Evolutionary conservation across 345 rosid species (phyloP).

Genomic region (Salix caprea): DNA sequence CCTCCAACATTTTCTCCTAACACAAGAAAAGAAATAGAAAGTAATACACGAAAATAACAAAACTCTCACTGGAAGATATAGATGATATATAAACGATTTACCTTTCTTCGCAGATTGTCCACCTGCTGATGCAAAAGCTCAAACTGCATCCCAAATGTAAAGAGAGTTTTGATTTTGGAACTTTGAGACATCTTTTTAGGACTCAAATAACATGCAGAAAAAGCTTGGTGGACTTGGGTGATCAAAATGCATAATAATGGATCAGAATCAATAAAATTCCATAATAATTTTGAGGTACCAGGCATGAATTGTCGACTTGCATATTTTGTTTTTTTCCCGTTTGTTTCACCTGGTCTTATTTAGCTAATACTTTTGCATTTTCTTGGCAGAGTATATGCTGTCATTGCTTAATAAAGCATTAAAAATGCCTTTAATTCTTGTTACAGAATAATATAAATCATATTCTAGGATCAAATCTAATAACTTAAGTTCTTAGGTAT

Average conservation of each 20-base stretch:
- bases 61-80: background rate
- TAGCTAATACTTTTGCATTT: background rate
- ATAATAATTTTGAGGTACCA: too few relatives aligned
- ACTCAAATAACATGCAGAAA: background rate
- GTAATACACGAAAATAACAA: background rate
- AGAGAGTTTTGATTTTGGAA: background rate
- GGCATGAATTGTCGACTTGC: too few relatives aligned
- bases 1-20: slow-evolving; percentile 34
- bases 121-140: slow-evolving; percentile 30
- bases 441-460: too few relatives aligned
- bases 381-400: background rate
- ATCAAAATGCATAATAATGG: too few relatives aligned
- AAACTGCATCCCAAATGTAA: slow-evolving; percentile 9
- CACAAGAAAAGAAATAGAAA: background rate
- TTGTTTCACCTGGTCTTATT: too few relatives aligned
- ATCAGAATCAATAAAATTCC: too few relatives aligned
- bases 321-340: too few relatives aligned
- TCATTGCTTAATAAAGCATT: background rate
- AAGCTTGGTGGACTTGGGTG: too few relatives aligned
- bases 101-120: slow-evolving; percentile 33
- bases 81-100: background rate
- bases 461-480: too few relatives aligned
- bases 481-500: too few relatives aligned
- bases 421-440: background rate
- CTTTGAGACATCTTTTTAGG: background rate